phyloP scores from a whole-genome alignment of 495 filamentous ascomycete species.

The Xeromyces bisporus region DNA sequence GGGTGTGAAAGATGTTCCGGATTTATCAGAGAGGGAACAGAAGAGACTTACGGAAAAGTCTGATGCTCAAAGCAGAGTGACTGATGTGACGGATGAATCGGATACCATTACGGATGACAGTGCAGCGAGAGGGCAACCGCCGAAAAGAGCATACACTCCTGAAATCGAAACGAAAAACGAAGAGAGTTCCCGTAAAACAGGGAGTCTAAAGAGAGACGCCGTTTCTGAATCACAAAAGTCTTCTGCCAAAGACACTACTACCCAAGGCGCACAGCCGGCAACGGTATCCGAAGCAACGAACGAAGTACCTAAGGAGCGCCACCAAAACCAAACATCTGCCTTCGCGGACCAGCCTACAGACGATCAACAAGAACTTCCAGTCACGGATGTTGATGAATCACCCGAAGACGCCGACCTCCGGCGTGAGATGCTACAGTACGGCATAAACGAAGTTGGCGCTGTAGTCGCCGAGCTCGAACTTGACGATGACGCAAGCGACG shows the following conservation, averaged over 20 bases:
- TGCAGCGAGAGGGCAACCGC: not conserved
- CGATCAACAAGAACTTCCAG: conserved; percentile 12
- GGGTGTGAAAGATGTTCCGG: conserved; percentile 39
- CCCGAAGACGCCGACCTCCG: conserved; percentile 66
- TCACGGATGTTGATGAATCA: conserved; percentile 43
- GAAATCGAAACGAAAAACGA: not conserved
- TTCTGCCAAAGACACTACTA: not conserved
- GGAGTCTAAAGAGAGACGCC: too few species aligned
- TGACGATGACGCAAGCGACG: conserved; percentile 47
- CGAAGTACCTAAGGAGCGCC: not conserved
- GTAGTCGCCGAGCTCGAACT: conserved; percentile 88
- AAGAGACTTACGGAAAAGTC: not conserved
- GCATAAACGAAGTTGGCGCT: conserved; percentile 64
- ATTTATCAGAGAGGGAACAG: conserved; percentile 6
- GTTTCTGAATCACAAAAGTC: not conserved
- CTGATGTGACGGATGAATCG: not conserved
- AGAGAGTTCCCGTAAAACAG: not conserved
- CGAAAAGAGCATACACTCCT: not conserved
- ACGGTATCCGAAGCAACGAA: not conserved
- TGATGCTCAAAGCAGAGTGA: not conserved
- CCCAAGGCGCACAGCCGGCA: not conserved
- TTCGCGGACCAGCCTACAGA: conserved; percentile 10
- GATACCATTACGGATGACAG: too few species aligned
- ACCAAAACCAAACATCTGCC: conserved; percentile 5
- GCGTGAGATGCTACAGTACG: conserved; percentile 83